Evolutionary conservation across 2,329 filamentous ascomycete species (phyloP).

Genomic region (Colletotrichum sansevieriae): DNA sequence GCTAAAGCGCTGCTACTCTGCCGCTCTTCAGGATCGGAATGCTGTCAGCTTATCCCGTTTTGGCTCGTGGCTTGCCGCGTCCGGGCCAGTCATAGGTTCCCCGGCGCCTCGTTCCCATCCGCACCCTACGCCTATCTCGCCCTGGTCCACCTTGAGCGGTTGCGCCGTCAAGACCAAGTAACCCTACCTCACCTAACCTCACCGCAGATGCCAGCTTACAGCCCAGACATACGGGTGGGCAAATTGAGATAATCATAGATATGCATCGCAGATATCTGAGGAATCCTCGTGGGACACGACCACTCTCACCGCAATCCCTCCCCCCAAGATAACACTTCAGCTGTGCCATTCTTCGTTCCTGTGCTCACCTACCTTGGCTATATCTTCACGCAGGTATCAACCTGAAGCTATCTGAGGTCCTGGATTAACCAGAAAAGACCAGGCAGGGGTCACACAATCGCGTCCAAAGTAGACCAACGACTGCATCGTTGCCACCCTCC

Average conservation of each 20-base stretch:
- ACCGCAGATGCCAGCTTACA: neutral
- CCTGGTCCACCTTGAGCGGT: conserved; percentile 15
- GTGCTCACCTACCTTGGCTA: neutral
- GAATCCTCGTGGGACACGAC: conserved; percentile 30
- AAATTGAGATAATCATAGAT: conserved; percentile 16
- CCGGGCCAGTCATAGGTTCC: conserved; percentile 17
- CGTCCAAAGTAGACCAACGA: neutral
- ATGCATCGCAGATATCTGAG: neutral
- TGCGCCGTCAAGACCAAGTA: conserved; percentile 12
- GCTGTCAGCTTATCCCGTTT: conserved; percentile 36
- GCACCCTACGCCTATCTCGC: conserved; percentile 22
- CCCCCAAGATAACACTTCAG: conserved; percentile 4
- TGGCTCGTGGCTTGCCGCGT: conserved; percentile 20
- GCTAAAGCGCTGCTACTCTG: conserved; percentile 28
- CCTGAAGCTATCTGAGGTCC: neutral
- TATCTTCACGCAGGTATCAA: no score
- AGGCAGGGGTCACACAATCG: neutral
- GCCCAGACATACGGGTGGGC: neutral
- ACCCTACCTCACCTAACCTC: conserved; percentile 8
- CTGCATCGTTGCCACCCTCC: conserved; percentile 18
- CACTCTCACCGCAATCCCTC: neutral
- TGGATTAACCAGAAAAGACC: neutral
- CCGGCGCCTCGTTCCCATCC: conserved; percentile 10
- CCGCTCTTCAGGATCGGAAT: conserved; percentile 34
- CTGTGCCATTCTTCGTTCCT: neutral